Evolutionary conservation across 768 basidiomycete genomes (phyloP).

Genomic region (Boletus reticulatus): DNA sequence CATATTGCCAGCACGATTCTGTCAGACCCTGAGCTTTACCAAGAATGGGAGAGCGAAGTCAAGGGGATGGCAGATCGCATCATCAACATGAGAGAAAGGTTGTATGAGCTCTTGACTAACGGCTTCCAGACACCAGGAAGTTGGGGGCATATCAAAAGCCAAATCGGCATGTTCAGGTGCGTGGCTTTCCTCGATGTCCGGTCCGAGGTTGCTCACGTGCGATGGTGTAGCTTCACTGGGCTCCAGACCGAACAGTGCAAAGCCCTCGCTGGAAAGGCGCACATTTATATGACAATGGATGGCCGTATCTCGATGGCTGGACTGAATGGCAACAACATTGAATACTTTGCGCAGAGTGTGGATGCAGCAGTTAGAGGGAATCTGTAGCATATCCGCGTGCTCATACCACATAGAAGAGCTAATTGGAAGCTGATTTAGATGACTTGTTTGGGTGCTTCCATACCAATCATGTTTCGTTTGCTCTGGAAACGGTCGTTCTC

Average conservation of each 20-base stretch:
- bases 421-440: constrained; percentile 15
- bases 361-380: constrained; percentile 78
- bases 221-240: constrained; percentile 71
- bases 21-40: constrained; percentile 67
- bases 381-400: constrained; percentile 43
- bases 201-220: not conserved
- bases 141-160: constrained; percentile 93
- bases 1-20: constrained; percentile 85
- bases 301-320: constrained; percentile 96
- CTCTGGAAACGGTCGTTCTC: not conserved
- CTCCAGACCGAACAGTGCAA: constrained; percentile 77
- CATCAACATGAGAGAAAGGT: constrained; percentile 84
- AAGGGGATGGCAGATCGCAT: constrained; percentile 96
- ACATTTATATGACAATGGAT: constrained; percentile 92
- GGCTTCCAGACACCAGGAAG: constrained; percentile 88
- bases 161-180: constrained; percentile 98
- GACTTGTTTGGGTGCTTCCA: constrained; percentile 18
- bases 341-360: constrained; percentile 87
- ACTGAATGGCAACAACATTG: constrained; percentile 78
- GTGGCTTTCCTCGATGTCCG: constrained; percentile 15
- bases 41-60: constrained; percentile 89
- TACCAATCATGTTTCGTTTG: constrained; percentile 21
- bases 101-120: constrained; percentile 75
- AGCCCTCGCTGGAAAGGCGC: constrained; percentile 80
- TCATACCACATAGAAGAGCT: constrained; percentile 25